phyloP scores from a whole-genome alignment of 2,329 filamentous ascomycete species.

The Penicillium crustosum region DNA sequence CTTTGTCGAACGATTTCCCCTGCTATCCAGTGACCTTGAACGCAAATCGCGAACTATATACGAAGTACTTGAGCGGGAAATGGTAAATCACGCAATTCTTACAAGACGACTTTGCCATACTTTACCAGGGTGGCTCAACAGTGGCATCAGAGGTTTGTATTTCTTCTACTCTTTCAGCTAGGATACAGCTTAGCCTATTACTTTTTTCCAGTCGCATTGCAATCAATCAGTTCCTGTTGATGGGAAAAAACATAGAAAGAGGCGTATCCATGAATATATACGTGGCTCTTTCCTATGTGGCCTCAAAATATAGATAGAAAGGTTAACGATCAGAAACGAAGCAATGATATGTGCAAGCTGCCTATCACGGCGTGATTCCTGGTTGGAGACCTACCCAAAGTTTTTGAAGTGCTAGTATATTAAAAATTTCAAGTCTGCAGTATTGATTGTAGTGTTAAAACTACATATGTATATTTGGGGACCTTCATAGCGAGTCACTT shows the following conservation, averaged over 20 bases:
- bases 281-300: neutral
- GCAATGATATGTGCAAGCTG: neutral
- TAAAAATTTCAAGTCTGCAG: neutral
- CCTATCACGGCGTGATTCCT: neutral
- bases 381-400: neutral
- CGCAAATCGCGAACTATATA: neutral
- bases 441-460: neutral
- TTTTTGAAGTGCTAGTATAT: neutral
- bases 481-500: neutral
- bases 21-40: neutral
- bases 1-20: neutral
- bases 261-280: neutral
- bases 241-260: neutral
- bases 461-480: neutral
- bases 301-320: neutral
- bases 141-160: neutral
- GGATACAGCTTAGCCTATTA: too few relatives aligned
- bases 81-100: neutral
- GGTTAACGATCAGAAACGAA: neutral
- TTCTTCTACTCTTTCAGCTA: too few relatives aligned
- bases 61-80: neutral
- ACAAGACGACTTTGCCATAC: neutral
- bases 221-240: neutral
- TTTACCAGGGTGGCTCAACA: neutral
- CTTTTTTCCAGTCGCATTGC: neutral